Evolutionary conservation across 73 alveolate genomes (phyloP).

Genomic region (Paramecium sonneborni): DNA sequence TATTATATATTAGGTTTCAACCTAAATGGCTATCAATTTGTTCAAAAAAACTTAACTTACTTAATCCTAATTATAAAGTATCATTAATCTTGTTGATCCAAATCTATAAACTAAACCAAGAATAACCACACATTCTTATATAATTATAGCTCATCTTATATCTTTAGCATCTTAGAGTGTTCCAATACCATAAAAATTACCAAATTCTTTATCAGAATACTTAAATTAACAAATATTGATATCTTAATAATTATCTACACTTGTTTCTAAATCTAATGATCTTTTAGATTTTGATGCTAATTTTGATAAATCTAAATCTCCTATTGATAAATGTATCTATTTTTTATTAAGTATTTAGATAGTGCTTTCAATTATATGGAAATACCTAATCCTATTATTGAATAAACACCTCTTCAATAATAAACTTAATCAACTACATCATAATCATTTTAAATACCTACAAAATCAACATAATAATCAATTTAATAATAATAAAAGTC

Average conservation of each 20-base stretch:
- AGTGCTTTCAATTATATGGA: neutral
- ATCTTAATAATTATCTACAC: neutral
- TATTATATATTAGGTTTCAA: neutral
- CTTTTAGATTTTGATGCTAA: constrained; percentile 5
- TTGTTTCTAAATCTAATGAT: neutral
- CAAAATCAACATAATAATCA: neutral
- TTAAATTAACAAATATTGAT: neutral
- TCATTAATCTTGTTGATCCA: constrained; percentile 19
- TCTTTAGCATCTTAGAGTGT: constrained; percentile 20
- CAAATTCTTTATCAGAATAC: constrained; percentile 16
- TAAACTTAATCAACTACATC: neutral
- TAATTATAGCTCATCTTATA: neutral
- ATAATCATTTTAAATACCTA: neutral
- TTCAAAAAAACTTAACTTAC: neutral
- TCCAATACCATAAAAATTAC: neutral
- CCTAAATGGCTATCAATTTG: neutral
- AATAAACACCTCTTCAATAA: neutral
- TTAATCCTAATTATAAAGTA: neutral
- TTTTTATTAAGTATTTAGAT: neutral
- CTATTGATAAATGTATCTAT: constrained; percentile 13
- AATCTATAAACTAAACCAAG: neutral
- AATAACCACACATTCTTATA: constrained; percentile 22
- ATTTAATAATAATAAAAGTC: neutral
- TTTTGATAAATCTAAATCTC: neutral
- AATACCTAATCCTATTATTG: neutral